Conservation (phyloP, 257 asterid species). For the Gardenia jasminoides region DNA sequence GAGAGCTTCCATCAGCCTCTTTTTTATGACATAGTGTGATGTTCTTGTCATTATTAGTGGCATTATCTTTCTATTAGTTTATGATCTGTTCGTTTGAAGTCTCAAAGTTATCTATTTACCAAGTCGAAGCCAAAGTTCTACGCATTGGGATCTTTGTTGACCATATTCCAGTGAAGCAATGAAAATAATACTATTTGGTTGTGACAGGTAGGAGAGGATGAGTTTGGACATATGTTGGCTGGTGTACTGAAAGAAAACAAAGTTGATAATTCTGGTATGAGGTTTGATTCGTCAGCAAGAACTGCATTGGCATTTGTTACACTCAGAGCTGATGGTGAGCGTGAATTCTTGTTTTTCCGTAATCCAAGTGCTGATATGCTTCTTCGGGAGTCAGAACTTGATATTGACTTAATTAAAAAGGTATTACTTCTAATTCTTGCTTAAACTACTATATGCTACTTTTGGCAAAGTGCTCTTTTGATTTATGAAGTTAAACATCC, state of each 20-base stretch:
- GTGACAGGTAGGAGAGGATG: slow-evolving; percentile 86
- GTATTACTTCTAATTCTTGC: slow-evolving; percentile 28
- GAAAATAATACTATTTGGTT: not conserved
- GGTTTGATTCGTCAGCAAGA: slow-evolving; percentile 74
- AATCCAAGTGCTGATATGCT: slow-evolving; percentile 96
- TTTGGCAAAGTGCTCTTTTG: slow-evolving; percentile 6
- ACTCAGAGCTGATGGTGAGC: slow-evolving; percentile 83
- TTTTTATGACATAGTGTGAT: not conserved
- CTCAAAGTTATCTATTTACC: slow-evolving; percentile 1
- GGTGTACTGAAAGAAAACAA: slow-evolving; percentile 70
- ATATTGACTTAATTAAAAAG: slow-evolving; percentile 64
- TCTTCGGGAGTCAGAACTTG: slow-evolving; percentile 70
- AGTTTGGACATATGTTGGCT: slow-evolving; percentile 82
- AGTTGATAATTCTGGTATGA: slow-evolving; percentile 75
- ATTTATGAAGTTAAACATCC: slow-evolving; percentile 21
- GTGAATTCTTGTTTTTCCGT: slow-evolving; percentile 90
- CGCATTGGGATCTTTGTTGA: not conserved
- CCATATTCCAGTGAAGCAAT: slow-evolving; percentile 11
- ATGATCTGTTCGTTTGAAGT: not conserved
- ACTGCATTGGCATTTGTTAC: slow-evolving; percentile 91
- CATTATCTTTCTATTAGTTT: too few species aligned
- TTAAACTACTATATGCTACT: slow-evolving; percentile 2
- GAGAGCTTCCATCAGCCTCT: not conserved
- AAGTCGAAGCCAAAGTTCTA: not conserved
- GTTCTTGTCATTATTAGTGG: not conserved